Percentiles rank a stretch among this genome's conserved stretches.
phyloP scores from a whole-genome alignment of 768 basidiomycete genomes.

The Amanita pseudoporphyria region DNA sequence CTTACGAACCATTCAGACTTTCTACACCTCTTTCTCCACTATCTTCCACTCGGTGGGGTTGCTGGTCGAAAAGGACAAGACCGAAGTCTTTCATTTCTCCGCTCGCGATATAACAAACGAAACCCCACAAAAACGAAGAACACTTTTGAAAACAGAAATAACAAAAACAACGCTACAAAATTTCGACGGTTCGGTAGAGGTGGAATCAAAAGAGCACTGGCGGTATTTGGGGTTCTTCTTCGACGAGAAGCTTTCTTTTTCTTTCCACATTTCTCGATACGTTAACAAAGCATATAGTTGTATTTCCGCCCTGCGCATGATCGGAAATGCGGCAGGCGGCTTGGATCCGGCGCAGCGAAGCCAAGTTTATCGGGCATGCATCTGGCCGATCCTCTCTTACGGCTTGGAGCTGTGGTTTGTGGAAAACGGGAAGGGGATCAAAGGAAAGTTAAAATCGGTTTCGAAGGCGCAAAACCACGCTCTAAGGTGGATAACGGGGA shows the following conservation, averaged over 20 bases:
- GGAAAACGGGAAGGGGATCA: background rate
- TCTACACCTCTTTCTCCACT: background rate
- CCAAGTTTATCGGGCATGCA: background rate
- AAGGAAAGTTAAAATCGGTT: background rate
- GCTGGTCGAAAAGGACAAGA: no score
- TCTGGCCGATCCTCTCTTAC: background rate
- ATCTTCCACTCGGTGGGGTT: no score
- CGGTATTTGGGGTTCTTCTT: background rate
- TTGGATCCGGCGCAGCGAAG: background rate
- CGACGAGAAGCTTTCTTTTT: background rate
- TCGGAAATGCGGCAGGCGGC: background rate
- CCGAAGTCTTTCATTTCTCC: no score
- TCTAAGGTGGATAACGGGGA: background rate
- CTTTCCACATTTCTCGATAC: background rate
- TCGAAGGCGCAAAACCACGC: background rate
- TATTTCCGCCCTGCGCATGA: background rate
- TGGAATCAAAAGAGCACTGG: no score
- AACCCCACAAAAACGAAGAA: no score
- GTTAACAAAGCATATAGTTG: background rate
- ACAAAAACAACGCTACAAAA: no score
- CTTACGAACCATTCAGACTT: background rate
- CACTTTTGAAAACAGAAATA: no score
- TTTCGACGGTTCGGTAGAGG: no score
- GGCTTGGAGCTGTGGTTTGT: background rate
- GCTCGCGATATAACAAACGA: no score